Base-by-base conservation (phyloP, 2,329 filamentous ascomycete species). In the Fusarium haematococcum region DNA sequence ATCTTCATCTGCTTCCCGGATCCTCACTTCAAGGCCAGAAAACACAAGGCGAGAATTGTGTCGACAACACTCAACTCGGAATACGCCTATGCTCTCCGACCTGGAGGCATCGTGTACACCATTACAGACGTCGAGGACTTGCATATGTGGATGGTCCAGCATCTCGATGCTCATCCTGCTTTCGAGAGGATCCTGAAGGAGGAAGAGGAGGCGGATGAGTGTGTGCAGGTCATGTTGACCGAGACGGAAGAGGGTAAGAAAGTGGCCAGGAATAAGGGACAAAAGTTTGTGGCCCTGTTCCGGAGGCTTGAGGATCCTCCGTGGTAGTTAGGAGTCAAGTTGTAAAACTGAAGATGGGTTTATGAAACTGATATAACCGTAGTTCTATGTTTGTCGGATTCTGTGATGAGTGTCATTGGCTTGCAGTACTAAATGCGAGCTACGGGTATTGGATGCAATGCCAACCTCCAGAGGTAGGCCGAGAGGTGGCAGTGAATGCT, bases 1-100 rank as follows among this genome's bases (percentile, higher is more conserved):
- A 94, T 98, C 80, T 99, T 99, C 83, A 94, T 99, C 78, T 99
- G 97, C 86, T 99, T 99, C 81, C 97, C 97, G 0, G 97, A 99
- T 80, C 97, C 97, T 68, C 97, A 99, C 84, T 99, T 99, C 88
- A 99, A 99, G 85, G 91, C 94, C 14, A 90, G 96, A 73, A 99
- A 99, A 84, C 97, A 98, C 86, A 99, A 99, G 85, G 95, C 95
- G 43, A 89, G 97, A 43, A 99, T 99, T 78, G 94, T 99, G 4
- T 97, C 94, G 25, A 89, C 93, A 50, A 95, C 95, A 16, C 86
- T 99, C 63, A 95, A 94, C 79, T 94, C 95, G 0, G 97, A 99
- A 83, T 99, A 99, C 80, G 97, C 97, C 0, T 98, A 93, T 81
- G 94, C 93, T 11, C 80, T 98, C 72, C 88, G 88, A 45, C 95